Evolutionary conservation across 2,329 filamentous ascomycete genomes (phyloP).

Genomic region (Beauveria bassiana): DNA sequence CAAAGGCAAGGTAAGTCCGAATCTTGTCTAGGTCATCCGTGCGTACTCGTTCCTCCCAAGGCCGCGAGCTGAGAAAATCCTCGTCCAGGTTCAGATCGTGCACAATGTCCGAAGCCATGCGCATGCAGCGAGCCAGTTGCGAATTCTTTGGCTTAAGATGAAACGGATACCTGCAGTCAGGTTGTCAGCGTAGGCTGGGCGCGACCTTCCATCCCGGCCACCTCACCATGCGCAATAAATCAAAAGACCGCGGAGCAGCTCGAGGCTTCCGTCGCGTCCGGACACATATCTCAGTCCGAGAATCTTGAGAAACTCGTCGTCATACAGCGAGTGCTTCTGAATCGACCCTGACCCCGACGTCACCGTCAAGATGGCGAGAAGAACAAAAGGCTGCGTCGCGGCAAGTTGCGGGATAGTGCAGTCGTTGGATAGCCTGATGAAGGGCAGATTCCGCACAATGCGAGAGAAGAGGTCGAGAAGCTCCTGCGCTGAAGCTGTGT

Average conservation of each 20-base stretch:
- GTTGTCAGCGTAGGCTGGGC: background rate
- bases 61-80: background rate
- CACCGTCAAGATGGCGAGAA: slow-evolving; percentile 8
- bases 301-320: slow-evolving; percentile 9
- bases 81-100: slow-evolving; percentile 7
- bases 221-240: slow-evolving; percentile 9
- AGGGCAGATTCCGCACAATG: background rate
- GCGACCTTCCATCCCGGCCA: background rate
- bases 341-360: slow-evolving; percentile 1
- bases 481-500: slow-evolving; percentile 2
- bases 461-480: background rate
- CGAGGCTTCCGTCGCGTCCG: slow-evolving; percentile 2
- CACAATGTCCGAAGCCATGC: slow-evolving; percentile 6
- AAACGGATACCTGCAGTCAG: slow-evolving; percentile 5
- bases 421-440: background rate
- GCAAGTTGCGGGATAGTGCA: slow-evolving; percentile 3
- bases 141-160: slow-evolving; percentile 8
- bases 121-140: slow-evolving; percentile 6
- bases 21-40: slow-evolving; percentile 1
- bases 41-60: background rate
- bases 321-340: slow-evolving; percentile 6
- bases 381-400: slow-evolving; percentile 6
- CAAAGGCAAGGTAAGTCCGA: slow-evolving; percentile 2
- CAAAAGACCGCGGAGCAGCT: slow-evolving; percentile 1
- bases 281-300: slow-evolving; percentile 5